Evolutionary conservation across 345 rosid species (phyloP).

Genomic region (Anastatica hierochuntica): DNA sequence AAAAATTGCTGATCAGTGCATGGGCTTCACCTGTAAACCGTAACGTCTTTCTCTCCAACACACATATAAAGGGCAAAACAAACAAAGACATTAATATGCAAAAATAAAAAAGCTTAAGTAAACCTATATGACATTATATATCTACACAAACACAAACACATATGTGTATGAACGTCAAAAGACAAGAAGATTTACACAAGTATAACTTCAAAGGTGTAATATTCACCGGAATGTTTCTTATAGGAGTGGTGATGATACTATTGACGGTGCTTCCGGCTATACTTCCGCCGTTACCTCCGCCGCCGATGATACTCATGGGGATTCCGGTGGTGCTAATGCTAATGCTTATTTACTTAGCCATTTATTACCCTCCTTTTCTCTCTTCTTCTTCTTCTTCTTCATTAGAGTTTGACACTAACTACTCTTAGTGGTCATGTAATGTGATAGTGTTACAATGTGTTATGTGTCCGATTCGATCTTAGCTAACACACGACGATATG

Average conservation of each 20-base stretch:
- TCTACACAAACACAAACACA: not conserved
- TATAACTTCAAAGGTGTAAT: too few relatives aligned
- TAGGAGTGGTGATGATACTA: conserved; percentile 7
- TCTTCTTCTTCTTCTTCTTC: conserved; percentile 4
- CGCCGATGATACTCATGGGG: conserved; percentile 27
- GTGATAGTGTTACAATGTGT: not conserved
- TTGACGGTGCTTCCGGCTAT: conserved; percentile 19
- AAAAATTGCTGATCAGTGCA: conserved; percentile 19
- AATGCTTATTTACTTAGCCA: conserved; percentile 22
- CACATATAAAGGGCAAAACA: conserved; percentile 9
- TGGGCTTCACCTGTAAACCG: conserved; percentile 29
- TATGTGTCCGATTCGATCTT: not conserved
- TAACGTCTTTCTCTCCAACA: conserved; percentile 28
- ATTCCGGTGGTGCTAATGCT: conserved; percentile 24
- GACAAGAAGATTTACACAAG: not conserved
- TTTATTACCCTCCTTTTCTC: conserved; percentile 12
- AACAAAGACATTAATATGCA: not conserved
- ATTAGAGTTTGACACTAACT: not conserved
- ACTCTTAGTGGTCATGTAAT: not conserved
- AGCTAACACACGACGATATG: not conserved
- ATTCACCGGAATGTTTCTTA: conserved; percentile 1
- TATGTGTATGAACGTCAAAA: not conserved
- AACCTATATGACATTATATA: not conserved
- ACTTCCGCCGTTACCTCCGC: conserved; percentile 27
- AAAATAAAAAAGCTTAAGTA: not conserved